phyloP scores from a whole-genome alignment of 2,329 filamentous ascomycete genomes.

The Trichoderma atrobrunneum region DNA sequence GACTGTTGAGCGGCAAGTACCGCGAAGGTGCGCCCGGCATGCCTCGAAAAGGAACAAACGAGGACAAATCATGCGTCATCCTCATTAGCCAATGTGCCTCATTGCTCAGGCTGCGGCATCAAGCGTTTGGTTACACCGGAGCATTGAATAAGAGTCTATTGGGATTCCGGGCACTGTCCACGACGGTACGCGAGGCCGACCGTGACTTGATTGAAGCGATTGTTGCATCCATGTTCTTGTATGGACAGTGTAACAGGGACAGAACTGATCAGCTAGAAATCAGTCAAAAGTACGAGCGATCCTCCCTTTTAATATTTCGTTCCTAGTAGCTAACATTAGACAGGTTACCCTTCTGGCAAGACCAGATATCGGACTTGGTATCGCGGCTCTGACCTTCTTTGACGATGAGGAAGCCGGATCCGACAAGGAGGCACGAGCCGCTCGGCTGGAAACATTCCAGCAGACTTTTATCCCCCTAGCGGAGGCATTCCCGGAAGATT shows the following conservation, averaged over 20 bases:
- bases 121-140: conserved; percentile 86
- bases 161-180: conserved; percentile 79
- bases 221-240: conserved; percentile 74
- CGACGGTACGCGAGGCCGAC: conserved; percentile 72
- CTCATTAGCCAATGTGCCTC: conserved; percentile 85
- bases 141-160: conserved; percentile 88
- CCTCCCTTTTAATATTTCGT: background rate
- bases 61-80: conserved; percentile 74
- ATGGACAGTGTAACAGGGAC: conserved; percentile 72
- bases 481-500: conserved; percentile 57
- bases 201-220: conserved; percentile 84
- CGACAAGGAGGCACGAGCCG: conserved; percentile 44
- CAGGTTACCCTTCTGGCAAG: conserved; percentile 64
- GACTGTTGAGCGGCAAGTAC: conserved; percentile 70
- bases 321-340: background rate
- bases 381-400: conserved; percentile 76
- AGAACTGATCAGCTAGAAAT: conserved; percentile 65
- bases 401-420: conserved; percentile 66
- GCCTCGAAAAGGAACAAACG: conserved; percentile 57
- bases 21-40: conserved; percentile 54
- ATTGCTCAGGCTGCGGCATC: conserved; percentile 76
- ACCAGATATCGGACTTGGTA: conserved; percentile 72
- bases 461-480: conserved; percentile 56
- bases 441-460: conserved; percentile 50
- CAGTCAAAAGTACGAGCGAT: conserved; percentile 61